Evolutionary conservation across 345 rosid species (phyloP), one percentile per base, ranked within the genome.

Genomic region (Eucalyptus pauciflora): DNA sequence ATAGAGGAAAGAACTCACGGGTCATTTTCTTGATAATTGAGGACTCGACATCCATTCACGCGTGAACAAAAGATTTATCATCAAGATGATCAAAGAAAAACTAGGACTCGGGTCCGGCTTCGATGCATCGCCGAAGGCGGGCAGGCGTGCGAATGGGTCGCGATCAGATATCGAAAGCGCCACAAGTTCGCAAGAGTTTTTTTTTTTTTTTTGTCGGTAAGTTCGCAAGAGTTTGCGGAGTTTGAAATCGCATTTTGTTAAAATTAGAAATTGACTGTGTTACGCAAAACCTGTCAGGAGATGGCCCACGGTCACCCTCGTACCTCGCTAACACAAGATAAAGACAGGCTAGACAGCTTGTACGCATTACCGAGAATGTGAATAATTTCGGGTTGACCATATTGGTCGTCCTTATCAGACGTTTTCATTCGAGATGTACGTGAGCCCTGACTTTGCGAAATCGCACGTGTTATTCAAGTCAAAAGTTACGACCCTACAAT

Each of bases 291-390:
- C 62, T 56, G 62, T 56, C 62, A 4, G 58, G 58, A 52, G 24
- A 52, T 52, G 62, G 11, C 62, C 62, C 62, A 2, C 6, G 31
- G 69, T 27, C 69, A 3, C 69, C 3, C 43, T 31, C 79, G 79
- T 1, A 31, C 79, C 41, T 31, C 41, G 0, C 7, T 18, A 67
- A 31, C 80, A 4, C 43, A 0, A 31, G 20, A 67, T 15, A 8
- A 67, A 62, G 67, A 60, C n/a, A 60, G 67, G 76, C 3, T 16
- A 33, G 10, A 8, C 22, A 10, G 45, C 25, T 33, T 10, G 46
- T 20, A 71, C 46, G 25, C 27, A 37, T 5, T 22, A 9, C 24
- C 7, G 25, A 37, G 83, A 10, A 71, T 37, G 3, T 37, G 83
- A 37, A 71, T 71, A 37, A 71, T 71, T 37, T 18, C 83, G 83